These are phyloP conservation scores for Salix caprea DNA, from an alignment of 345 rosid genomes.

Conservation along the genomic window DNA sequence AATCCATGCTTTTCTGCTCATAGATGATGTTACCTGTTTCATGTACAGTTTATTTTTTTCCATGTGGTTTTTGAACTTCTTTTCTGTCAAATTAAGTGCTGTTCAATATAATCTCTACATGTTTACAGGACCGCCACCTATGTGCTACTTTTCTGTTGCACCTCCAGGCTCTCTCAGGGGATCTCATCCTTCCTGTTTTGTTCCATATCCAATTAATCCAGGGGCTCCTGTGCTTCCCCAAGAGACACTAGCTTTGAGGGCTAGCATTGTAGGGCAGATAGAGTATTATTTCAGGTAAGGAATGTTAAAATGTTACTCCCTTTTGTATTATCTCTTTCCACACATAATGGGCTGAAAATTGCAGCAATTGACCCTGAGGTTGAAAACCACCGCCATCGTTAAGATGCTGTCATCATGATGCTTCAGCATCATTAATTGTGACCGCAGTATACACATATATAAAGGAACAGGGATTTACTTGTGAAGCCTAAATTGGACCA, in stretches of 20 bases:
- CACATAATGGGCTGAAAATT: conserved; percentile 2
- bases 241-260: conserved; percentile 47
- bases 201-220: conserved; percentile 52
- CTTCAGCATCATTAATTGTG: neutral
- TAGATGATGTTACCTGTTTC: neutral
- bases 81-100: neutral
- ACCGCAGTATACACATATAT: neutral
- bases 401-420: neutral
- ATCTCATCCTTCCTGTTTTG: conserved; percentile 55
- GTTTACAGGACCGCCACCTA: conserved; percentile 55
- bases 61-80: neutral
- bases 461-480: neutral
- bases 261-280: conserved; percentile 59
- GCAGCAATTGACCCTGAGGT: neutral
- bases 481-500: neutral
- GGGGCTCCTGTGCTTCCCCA: conserved; percentile 45
- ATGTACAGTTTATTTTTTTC: neutral
- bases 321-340: neutral
- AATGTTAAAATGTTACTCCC: neutral
- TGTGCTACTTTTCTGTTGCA: conserved; percentile 59
- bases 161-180: conserved; percentile 78
- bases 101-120: neutral
- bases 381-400: neutral
- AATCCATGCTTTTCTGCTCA: neutral
- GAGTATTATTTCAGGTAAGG: conserved; percentile 94